Evolutionary conservation across 2,329 filamentous ascomycete species (phyloP), one percentile per base, ranked within the genome.

Genomic region (Aureobasidium sp.): DNA sequence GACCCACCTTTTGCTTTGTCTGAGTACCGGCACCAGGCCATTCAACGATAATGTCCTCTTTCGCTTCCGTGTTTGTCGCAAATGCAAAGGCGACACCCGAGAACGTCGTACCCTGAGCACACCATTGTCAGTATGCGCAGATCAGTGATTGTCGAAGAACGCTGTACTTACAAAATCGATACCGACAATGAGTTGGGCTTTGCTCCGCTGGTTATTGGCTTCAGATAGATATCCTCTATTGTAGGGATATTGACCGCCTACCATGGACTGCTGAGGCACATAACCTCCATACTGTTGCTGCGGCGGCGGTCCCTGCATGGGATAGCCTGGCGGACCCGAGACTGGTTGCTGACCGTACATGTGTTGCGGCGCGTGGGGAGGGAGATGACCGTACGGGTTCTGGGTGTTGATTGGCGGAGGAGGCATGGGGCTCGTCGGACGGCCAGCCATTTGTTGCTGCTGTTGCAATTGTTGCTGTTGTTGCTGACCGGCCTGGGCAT

Each of bases 31-130:
- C 92, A 68, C 94, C 94, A 30, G 94, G 94, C 94, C 94, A 99
- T 78, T 99, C 94, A 65, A 93, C 95, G 70, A 99, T 99, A 70
- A 97, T 97, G 75, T 97, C 93, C 77, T 97, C 94, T 75, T 96
- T 95, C 64, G 92, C 91, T 76, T 97, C 92, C 68, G 93, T 96
- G 78, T 97, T 97, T 63, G 93, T 97, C 64, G 92, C 92, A 77
- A 90, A 90, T 47, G 87, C 87, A 73, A 97, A 99, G 36, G 92
- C 92, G 65, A 97, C 93, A 73, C 94, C 94, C 3, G 94, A 97
- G 75, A 97, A 99, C 5, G 94, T 99, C 21, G 94, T 99, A 67
- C 94, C 91, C 91, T 96, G 70, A 54, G 5, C 16, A 25, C 27
- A 14, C 8, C n/a, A 66, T 62, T 41, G 61, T 44, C 39, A 61